Conservation (phyloP, 1,139 yeast species). For the Tardiomyces digboiensis region DNA sequence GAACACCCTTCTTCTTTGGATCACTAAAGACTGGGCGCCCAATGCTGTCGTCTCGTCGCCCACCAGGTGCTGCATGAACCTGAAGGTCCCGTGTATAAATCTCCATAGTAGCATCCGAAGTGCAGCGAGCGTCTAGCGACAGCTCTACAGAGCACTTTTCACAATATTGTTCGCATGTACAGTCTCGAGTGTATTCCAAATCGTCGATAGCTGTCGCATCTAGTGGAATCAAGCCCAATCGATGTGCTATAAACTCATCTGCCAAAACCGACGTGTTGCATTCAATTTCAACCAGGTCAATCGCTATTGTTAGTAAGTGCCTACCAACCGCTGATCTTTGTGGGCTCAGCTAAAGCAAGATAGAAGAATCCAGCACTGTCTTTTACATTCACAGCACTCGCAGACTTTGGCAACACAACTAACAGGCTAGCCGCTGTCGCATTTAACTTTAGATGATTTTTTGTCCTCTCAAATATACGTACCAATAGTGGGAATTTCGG, state of each 20-base stretch:
- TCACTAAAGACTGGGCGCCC: conserved; percentile 87
- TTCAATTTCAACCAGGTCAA: conserved; percentile 92
- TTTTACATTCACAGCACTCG: no score
- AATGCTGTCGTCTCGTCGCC: conserved; percentile 24
- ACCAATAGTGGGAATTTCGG: conserved; percentile 79
- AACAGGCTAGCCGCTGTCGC: no score
- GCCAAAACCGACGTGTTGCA: conserved; percentile 91
- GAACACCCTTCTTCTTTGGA: conserved; percentile 67
- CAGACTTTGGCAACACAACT: no score
- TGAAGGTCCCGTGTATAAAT: conserved; percentile 79
- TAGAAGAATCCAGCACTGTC: no score
- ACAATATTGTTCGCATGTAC: conserved; percentile 97
- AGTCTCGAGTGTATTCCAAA: conserved; percentile 70
- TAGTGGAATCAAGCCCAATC: conserved; percentile 86
- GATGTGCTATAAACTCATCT: conserved; percentile 90
- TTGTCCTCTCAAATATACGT: background rate
- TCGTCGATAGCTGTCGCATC: conserved; percentile 74
- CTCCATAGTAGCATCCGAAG: conserved; percentile 78
- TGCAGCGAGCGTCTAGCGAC: conserved; percentile 80
- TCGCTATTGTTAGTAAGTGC: conserved; percentile 43
- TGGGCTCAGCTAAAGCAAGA: no score
- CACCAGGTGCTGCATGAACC: conserved; percentile 36
- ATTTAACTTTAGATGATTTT: no score
- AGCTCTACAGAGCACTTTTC: conserved; percentile 88
- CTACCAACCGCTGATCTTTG: no score